Base-by-base conservation (phyloP, 1,284 basidiomycete genomes). In the Rhodotorula sp. region DNA sequence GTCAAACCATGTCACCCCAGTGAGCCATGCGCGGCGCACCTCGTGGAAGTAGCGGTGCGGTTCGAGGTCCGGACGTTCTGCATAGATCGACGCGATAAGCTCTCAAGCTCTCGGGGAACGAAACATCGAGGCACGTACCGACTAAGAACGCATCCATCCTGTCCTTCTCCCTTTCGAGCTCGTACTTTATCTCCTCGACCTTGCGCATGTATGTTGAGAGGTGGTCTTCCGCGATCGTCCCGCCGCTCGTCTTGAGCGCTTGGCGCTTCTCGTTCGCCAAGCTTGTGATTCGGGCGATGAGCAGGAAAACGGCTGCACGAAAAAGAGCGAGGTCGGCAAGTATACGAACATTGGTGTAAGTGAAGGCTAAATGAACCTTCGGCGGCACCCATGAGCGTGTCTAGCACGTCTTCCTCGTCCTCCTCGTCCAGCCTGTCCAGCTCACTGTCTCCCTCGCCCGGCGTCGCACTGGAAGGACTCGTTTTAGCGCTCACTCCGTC, bases 11-110 rank as follows among this genome's bases (percentile, higher is more conserved):
- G 11, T 15, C 39, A 17, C 36, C 8, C 13, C 13, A 44, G 11
- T 17, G 19, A 15, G 39, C 13, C 11, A 44, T 13, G 36, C 36
- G 13, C 7, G 3, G 19, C 39, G 39, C 39, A 44, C 39, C 55
- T 65, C 68, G 64, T 69, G 68, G 30, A 69, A 66, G 47, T 69
- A 62, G 17, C 59, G 59, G 34, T 69, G 68, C 15, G 63, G 56
- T 22, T 60, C 59, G 51, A 65, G 64, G 30, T 69, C 68, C 20
- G 63, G 63, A 19, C 64, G 63, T 4, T 66, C 68, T 69, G 62
- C 19, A 4, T 1, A n/a, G 34, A 53, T n/a, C 9, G 24, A n/a
- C n/a, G 19, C 54, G 49, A 29, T 46, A 27, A 46, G 52, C 30
- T 32, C 39, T 15, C 11, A 44, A 8, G 2, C 22, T 4, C 2